Evolutionary conservation across 495 filamentous ascomycete genomes (phyloP).

Genomic region (Aspergillus baeticus): DNA sequence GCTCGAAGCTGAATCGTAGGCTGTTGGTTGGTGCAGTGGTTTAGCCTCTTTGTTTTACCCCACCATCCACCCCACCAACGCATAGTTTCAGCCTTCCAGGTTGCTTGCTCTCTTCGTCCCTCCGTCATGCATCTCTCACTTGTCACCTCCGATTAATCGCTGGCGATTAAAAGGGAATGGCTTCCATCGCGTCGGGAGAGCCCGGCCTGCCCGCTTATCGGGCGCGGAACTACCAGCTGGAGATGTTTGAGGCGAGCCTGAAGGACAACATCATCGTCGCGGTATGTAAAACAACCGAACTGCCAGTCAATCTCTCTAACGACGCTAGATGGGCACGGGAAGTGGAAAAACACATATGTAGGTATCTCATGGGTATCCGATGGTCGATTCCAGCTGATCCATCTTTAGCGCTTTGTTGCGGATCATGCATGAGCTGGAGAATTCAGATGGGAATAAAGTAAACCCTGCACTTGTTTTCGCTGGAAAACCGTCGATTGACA

Average conservation of each 20-base stretch:
- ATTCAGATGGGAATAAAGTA: constrained; percentile 58
- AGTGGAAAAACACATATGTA: constrained; percentile 93
- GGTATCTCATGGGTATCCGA: constrained; percentile 16
- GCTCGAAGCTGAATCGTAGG: too few relatives aligned
- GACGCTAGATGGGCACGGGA: constrained; percentile 81
- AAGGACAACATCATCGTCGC: constrained; percentile 80
- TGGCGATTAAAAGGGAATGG: background rate
- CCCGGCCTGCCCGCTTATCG: constrained; percentile 21
- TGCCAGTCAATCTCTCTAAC: background rate
- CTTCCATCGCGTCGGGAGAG: constrained; percentile 1
- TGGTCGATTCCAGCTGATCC: background rate
- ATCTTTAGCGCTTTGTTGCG: constrained; percentile 65
- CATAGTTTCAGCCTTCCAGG: background rate
- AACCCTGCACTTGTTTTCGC: constrained; percentile 6
- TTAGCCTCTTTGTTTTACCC: constrained; percentile 6
- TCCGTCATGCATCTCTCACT: background rate
- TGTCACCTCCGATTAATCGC: background rate
- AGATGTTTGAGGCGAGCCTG: constrained; percentile 87
- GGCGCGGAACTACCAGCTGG: constrained; percentile 77
- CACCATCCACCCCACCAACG: background rate
- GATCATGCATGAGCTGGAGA: constrained; percentile 74
- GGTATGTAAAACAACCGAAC: constrained; percentile 47
- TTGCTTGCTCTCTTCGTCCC: background rate
- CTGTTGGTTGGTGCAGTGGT: background rate
- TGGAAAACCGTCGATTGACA: background rate